These are phyloP conservation scores for Mucor sp. DNA, from an alignment of 371 early-diverging fungal genomes.

Conservation along the genomic window DNA sequence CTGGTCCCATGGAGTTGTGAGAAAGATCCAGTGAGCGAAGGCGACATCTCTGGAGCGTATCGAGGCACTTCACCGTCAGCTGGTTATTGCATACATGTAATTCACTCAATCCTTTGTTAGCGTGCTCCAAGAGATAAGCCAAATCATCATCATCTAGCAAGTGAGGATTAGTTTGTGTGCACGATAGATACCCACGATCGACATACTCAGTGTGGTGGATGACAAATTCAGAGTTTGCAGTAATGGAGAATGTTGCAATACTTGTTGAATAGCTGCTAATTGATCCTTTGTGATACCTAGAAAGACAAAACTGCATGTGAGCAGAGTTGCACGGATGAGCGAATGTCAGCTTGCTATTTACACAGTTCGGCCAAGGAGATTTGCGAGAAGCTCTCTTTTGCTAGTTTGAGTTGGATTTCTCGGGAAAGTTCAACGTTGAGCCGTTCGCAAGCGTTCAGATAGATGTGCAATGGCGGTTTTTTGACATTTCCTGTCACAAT, in stretches of 20 bases:
- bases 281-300: slow-evolving; percentile 9
- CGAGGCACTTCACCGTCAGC: slow-evolving; percentile 14
- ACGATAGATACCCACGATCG: background rate
- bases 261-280: slow-evolving; percentile 7
- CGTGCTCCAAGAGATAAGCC: slow-evolving; percentile 8
- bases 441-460: slow-evolving; percentile 28
- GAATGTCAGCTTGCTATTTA: background rate
- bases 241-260: slow-evolving; percentile 13
- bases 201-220: slow-evolving; percentile 28
- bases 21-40: background rate
- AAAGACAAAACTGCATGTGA: background rate
- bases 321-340: background rate
- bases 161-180: background rate
- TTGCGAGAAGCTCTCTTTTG: background rate
- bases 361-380: background rate
- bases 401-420: background rate
- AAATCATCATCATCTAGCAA: slow-evolving; percentile 29
- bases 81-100: slow-evolving; percentile 29
- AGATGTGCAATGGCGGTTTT: slow-evolving; percentile 24
- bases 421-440: background rate
- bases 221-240: slow-evolving; percentile 20
- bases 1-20: slow-evolving; percentile 30
- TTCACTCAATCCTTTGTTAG: slow-evolving; percentile 10
- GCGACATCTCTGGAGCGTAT: background rate
- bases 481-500: slow-evolving; percentile 14